Conservation (phyloP, 495 filamentous ascomycete species). For the Ramalina peruviana region DNA sequence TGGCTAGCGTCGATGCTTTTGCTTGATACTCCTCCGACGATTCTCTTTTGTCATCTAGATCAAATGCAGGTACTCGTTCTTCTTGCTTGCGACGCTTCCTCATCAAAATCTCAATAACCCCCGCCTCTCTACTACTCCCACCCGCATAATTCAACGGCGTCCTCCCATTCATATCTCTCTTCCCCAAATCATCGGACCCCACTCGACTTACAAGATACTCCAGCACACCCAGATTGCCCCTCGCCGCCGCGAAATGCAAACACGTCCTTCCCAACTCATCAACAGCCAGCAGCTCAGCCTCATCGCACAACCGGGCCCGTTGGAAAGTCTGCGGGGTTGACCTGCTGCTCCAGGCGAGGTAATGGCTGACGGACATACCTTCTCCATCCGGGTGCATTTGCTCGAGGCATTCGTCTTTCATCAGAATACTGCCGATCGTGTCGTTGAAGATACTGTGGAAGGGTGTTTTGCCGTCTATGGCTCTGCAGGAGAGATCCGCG, state of each 20-base stretch:
- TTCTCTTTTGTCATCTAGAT: background rate
- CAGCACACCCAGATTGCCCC: slow-evolving; percentile 7
- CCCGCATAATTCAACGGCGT: slow-evolving; percentile 5
- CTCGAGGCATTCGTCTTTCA: slow-evolving; percentile 6
- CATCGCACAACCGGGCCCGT: slow-evolving; percentile 2
- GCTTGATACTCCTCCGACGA: background rate
- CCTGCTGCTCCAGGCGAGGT: slow-evolving; percentile 9
- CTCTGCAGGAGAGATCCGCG: slow-evolving; percentile 6
- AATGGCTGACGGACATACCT: slow-evolving; percentile 7
- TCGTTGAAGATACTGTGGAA: slow-evolving; percentile 7
- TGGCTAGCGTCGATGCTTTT: slow-evolving; percentile 3
- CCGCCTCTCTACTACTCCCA: slow-evolving; percentile 5
- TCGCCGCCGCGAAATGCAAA: slow-evolving; percentile 8
- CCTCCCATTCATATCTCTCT: slow-evolving; percentile 2
- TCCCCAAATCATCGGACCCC: background rate
- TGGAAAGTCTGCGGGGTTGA: slow-evolving; percentile 2
- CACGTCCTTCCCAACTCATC: slow-evolving; percentile 5
- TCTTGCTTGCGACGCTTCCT: background rate
- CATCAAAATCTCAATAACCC: slow-evolving; percentile 2
- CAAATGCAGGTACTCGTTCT: background rate
- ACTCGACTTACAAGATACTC: slow-evolving; percentile 2
- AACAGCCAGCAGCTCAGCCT: slow-evolving; percentile 1
- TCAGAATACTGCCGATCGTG: slow-evolving; percentile 4
- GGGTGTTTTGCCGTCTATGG: slow-evolving; percentile 8
- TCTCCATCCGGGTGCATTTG: slow-evolving; percentile 4